These are phyloP conservation scores for Cryoendolithus antarcticus DNA, from an alignment of 2,329 filamentous ascomycete species.

Conservation along the genomic window DNA sequence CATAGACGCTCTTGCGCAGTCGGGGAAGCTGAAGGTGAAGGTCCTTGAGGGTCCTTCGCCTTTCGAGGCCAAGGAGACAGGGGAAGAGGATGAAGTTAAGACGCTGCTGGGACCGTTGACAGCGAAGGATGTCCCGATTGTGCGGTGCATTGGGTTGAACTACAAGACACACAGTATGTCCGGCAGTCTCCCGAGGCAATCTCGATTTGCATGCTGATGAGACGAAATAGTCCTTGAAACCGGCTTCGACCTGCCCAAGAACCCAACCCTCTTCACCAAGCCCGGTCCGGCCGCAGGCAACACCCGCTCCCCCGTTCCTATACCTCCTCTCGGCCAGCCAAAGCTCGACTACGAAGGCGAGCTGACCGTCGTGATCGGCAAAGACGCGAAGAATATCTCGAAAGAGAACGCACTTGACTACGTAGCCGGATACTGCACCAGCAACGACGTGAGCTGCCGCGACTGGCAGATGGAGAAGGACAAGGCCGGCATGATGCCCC, in stretches of 20 bases:
- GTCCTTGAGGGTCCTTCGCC: slow-evolving; percentile 37
- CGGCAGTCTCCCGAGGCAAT: not conserved
- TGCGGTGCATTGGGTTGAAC: slow-evolving; percentile 49
- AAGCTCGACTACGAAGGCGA: slow-evolving; percentile 70
- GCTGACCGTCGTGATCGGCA: slow-evolving; percentile 61
- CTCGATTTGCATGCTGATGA: not conserved
- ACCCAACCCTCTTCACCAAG: slow-evolving; percentile 65
- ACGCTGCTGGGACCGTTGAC: slow-evolving; percentile 41
- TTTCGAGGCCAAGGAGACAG: slow-evolving; percentile 37
- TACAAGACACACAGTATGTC: slow-evolving; percentile 41
- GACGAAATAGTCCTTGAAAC: slow-evolving; percentile 28
- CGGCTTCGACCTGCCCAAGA: slow-evolving; percentile 55
- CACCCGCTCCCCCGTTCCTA: slow-evolving; percentile 53
- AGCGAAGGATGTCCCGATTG: slow-evolving; percentile 39
- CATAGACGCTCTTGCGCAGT: slow-evolving; percentile 20
- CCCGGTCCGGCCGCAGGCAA: slow-evolving; percentile 54
- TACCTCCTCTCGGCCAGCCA: slow-evolving; percentile 54
- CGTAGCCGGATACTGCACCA: slow-evolving; percentile 61
- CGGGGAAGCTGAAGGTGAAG: slow-evolving; percentile 39
- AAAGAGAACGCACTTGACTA: slow-evolving; percentile 55
- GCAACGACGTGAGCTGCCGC: slow-evolving; percentile 70
- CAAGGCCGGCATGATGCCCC: slow-evolving; percentile 39
- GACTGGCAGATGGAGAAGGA: slow-evolving; percentile 41
- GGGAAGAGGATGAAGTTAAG: slow-evolving; percentile 43
- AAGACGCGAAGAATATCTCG: slow-evolving; percentile 50